phyloP scores from a whole-genome alignment of 1,284 basidiomycete genomes.

The Boletus coffeatus region DNA sequence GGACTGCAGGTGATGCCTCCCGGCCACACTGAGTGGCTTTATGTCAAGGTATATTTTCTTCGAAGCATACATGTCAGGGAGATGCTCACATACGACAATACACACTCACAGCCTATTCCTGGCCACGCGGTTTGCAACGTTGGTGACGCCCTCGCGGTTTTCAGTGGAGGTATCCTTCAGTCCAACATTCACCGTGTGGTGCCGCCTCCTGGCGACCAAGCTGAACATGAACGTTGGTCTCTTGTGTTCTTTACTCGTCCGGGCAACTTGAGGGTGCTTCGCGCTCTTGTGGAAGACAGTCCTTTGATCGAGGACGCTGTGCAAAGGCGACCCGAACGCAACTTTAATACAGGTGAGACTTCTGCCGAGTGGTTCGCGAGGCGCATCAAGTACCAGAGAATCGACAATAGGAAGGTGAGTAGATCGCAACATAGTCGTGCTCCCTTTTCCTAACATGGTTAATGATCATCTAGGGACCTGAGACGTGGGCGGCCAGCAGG shows the following conservation, averaged over 20 bases:
- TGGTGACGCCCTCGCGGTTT: constrained; percentile 52
- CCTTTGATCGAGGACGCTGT: constrained; percentile 38
- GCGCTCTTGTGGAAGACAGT: constrained; percentile 48
- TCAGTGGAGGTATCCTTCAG: constrained; percentile 53
- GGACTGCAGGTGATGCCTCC: constrained; percentile 68
- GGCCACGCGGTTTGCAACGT: constrained; percentile 58
- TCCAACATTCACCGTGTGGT: constrained; percentile 52
- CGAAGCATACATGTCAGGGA: not conserved
- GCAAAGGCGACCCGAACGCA: constrained; percentile 27
- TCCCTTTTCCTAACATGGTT: not conserved
- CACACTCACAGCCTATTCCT: constrained; percentile 40
- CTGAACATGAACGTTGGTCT: constrained; percentile 46
- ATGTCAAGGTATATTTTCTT: constrained; percentile 44
- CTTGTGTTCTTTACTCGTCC: constrained; percentile 61
- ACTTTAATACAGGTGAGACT: constrained; percentile 37
- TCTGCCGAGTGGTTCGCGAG: constrained; percentile 45
- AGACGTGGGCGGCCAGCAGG: constrained; percentile 32
- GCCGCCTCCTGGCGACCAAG: constrained; percentile 43
- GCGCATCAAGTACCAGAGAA: constrained; percentile 41
- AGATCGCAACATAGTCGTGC: not conserved
- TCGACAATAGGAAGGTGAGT: constrained; percentile 39
- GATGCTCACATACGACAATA: not conserved
- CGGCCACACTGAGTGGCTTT: constrained; percentile 60
- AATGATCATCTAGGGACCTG: constrained; percentile 27
- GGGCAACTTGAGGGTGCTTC: constrained; percentile 43